phyloP scores from a whole-genome alignment of 1,139 yeast genomes.

The Debaryomyces coudertii region DNA sequence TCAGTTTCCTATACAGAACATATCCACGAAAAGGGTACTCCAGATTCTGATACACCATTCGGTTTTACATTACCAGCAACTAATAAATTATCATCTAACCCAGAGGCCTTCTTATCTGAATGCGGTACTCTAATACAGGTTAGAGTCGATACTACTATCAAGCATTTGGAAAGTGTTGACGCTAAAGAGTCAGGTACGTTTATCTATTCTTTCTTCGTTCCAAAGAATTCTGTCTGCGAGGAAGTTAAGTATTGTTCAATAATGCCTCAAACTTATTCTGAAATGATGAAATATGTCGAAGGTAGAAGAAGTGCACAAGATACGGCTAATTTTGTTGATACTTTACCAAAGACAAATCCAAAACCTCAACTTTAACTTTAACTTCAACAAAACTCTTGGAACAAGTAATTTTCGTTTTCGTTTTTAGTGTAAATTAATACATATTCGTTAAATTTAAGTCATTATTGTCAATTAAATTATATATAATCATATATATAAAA shows the following conservation, averaged over 20 bases:
- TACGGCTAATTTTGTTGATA: constrained; percentile 69
- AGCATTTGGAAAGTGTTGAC: constrained; percentile 62
- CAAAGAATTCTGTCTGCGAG: constrained; percentile 46
- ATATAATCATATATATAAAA: constrained; percentile 6
- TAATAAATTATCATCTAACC: constrained; percentile 54
- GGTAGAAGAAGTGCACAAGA: constrained; percentile 89
- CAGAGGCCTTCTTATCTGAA: constrained; percentile 62
- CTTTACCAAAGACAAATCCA: constrained; percentile 29
- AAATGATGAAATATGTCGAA: constrained; percentile 88
- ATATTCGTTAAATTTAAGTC: background rate
- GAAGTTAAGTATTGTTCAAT: constrained; percentile 62
- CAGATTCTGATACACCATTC: constrained; percentile 42
- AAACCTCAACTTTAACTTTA: constrained; percentile 5
- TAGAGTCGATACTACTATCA: constrained; percentile 79
- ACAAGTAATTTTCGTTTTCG: background rate
- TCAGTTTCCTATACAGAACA: constrained; percentile 84
- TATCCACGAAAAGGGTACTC: constrained; percentile 45
- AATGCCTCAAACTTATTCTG: constrained; percentile 83
- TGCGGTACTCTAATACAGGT: constrained; percentile 93
- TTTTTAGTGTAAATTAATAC: constrained; percentile 2
- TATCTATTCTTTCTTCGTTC: constrained; percentile 85
- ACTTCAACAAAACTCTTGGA: too few species aligned
- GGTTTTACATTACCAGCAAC: constrained; percentile 59
- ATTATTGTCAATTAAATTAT: constrained; percentile 5
- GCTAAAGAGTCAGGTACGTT: constrained; percentile 81